Conservation (phyloP, 2,329 filamentous ascomycete genomes). For the Cladophialophora psammophila region DNA sequence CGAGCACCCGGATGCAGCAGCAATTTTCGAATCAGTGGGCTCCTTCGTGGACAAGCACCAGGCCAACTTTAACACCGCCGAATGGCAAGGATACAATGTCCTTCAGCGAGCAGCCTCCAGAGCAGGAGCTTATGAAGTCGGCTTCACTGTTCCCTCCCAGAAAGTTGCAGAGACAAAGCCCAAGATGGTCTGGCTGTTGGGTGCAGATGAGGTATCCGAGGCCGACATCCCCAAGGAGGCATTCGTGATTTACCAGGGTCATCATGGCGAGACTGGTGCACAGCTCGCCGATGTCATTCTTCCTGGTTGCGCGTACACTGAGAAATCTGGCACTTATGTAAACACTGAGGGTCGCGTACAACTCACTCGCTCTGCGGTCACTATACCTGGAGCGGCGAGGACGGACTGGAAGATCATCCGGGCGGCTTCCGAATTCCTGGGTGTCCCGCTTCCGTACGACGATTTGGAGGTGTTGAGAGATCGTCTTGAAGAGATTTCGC, state of each 20-base stretch:
- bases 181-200: constrained; percentile 96
- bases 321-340: constrained; percentile 94
- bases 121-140: constrained; percentile 92
- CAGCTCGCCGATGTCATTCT: constrained; percentile 93
- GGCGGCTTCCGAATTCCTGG: constrained; percentile 89
- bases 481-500: constrained; percentile 94
- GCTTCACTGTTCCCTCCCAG: constrained; percentile 85
- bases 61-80: constrained; percentile 81
- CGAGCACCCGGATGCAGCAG: constrained; percentile 89
- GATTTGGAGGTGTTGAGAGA: constrained; percentile 88
- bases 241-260: constrained; percentile 97
- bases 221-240: constrained; percentile 92
- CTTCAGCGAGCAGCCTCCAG: constrained; percentile 92
- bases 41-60: constrained; percentile 93
- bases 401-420: constrained; percentile 99
- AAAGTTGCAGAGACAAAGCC: constrained; percentile 83
- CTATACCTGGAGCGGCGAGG: constrained; percentile 84
- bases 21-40: constrained; percentile 90
- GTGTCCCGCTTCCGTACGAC: constrained; percentile 86
- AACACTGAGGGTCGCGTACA: constrained; percentile 98
- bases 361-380: constrained; percentile 88
- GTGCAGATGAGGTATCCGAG: constrained; percentile 87
- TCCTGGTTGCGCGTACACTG: constrained; percentile 93
- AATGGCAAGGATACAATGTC: constrained; percentile 98
- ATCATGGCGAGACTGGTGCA: constrained; percentile 93